Evolutionary conservation across 2,329 filamentous ascomycete genomes (phyloP).

Genomic region (Gaeumannomyces tritici): DNA sequence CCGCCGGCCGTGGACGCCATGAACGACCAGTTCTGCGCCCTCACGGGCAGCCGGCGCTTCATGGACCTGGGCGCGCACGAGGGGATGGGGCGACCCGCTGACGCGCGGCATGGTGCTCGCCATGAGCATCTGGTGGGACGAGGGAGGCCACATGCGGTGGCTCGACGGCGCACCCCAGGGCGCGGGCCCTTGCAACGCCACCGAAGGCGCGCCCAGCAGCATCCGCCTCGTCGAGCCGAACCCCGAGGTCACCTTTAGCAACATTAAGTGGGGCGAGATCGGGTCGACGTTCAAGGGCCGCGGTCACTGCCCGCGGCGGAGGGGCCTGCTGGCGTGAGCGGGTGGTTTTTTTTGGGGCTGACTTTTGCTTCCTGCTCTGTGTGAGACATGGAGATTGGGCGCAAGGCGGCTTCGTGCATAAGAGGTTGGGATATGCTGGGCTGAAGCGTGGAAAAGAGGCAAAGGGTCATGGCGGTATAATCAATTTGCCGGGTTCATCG

Average conservation of each 20-base stretch:
- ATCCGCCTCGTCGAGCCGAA: constrained; percentile 36
- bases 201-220: constrained; percentile 38
- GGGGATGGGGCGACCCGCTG: constrained; percentile 40
- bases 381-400: too few species aligned
- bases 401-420: not conserved
- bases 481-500: not conserved
- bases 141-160: constrained; percentile 37
- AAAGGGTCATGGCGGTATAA: not conserved
- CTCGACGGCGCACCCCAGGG: constrained; percentile 33
- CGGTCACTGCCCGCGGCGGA: not conserved
- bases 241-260: constrained; percentile 42
- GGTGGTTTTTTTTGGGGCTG: too few species aligned
- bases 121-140: constrained; percentile 39
- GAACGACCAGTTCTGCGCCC: constrained; percentile 32
- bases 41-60: constrained; percentile 30
- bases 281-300: constrained; percentile 33
- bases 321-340: not conserved
- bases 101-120: constrained; percentile 31
- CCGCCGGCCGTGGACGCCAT: not conserved
- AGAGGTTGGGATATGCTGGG: not conserved
- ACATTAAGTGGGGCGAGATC: constrained; percentile 53
- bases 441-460: not conserved
- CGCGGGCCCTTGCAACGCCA: constrained; percentile 40
- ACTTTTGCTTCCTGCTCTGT: too few species aligned
- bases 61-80: constrained; percentile 36